Evolutionary conservation across 2,329 filamentous ascomycete genomes (phyloP), one percentile per base, ranked within the genome.

Genomic region (Passalora sequoiae): DNA sequence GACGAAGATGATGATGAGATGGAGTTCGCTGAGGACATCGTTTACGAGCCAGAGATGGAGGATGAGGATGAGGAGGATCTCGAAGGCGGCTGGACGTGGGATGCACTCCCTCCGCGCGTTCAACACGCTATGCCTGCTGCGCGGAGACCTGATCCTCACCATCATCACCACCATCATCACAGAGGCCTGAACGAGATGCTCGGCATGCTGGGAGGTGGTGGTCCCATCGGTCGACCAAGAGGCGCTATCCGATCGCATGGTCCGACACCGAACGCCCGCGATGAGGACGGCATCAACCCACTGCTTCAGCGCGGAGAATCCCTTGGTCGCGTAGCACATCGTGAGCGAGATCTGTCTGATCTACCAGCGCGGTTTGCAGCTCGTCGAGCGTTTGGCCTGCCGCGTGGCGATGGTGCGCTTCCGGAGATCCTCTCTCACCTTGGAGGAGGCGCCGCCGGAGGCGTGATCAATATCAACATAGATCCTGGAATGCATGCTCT

Each of bases 231-330:
- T n/a, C n/a, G n/a, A 24, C 51, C 51, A 6, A 40, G 39, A 20
- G 49, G 47, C 4, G 29, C 40, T 10, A 46, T 46, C 39, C 40
- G 51, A 21, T 49, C 47, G 25, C 47, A 53, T 20, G 45, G 49
- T 25, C 40, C 74, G 77, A 46, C 48, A 3, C 50, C 50, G n/a
- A 49, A 47, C 38, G 29, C 46, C 44, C 73, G 73, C 20, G 74
- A 77, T 24, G 88, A 95, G 52, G 89, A 96, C 61, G 89, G 88
- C 3, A 75, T 81, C 16, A 96, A 97, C 60, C 91, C 91, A 31
- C 73, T 97, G 9, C 78, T 97, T 41, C 84, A 89, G 39, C 59
- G 63, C 25, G 53, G 52, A 37, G 44, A 40, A 9, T 47, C 32
- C 32, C 20, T 36, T 27, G 33, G 46, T 15, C 40, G 40, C 28